Evolutionary conservation across 2,329 filamentous ascomycete species (phyloP).

Genomic region (Venturia asperata): DNA sequence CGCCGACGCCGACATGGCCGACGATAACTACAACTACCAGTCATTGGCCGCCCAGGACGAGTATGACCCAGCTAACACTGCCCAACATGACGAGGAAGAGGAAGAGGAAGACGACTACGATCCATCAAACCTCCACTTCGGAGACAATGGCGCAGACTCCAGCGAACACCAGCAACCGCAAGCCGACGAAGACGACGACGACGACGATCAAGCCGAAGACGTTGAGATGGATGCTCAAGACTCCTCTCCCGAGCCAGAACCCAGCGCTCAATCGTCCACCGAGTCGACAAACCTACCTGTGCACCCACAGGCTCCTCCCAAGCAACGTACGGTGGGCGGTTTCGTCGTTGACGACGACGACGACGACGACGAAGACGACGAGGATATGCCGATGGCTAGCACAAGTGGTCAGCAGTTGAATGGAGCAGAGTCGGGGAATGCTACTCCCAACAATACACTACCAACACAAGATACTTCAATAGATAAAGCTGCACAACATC

Average conservation of each 20-base stretch:
- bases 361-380: slow-evolving; percentile 54
- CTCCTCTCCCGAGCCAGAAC: slow-evolving; percentile 5
- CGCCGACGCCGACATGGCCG: slow-evolving; percentile 10
- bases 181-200: not conserved
- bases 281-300: not conserved
- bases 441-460: slow-evolving; percentile 44
- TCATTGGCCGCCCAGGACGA: slow-evolving; percentile 4
- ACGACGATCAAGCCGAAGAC: slow-evolving; percentile 3
- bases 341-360: slow-evolving; percentile 59
- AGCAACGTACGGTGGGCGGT: slow-evolving; percentile 47
- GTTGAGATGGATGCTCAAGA: slow-evolving; percentile 9
- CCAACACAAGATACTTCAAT: slow-evolving; percentile 51
- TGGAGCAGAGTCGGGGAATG: slow-evolving; percentile 30
- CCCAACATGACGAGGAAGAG: slow-evolving; percentile 14
- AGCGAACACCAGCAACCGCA: not conserved
- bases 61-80: slow-evolving; percentile 13
- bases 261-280: slow-evolving; percentile 6
- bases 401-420: slow-evolving; percentile 33
- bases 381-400: slow-evolving; percentile 41
- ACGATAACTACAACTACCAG: slow-evolving; percentile 8
- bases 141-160: not conserved
- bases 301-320: slow-evolving; percentile 4
- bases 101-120: slow-evolving; percentile 20
- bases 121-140: slow-evolving; percentile 18
- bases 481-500: slow-evolving; percentile 49